Conservation (phyloP, 2,329 filamentous ascomycete genomes). For the Colletotrichum magnum region DNA sequence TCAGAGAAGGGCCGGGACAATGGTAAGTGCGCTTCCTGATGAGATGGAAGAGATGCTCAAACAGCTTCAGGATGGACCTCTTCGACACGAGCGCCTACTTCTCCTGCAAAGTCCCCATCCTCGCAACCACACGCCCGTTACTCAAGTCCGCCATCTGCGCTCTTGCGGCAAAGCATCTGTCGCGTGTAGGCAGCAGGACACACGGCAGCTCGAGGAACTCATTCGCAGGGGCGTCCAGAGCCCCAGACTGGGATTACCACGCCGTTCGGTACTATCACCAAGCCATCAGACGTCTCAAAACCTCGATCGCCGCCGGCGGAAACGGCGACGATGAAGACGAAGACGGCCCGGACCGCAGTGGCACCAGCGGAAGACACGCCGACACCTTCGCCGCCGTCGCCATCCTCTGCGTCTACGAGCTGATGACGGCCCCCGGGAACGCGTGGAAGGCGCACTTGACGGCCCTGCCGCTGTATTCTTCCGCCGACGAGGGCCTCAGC, state of each 20-base stretch:
- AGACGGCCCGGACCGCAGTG: constrained; percentile 51
- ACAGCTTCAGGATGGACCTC: constrained; percentile 60
- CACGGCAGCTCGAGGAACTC: constrained; percentile 63
- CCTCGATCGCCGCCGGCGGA: neutral
- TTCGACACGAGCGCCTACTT: constrained; percentile 72
- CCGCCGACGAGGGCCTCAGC: constrained; percentile 49
- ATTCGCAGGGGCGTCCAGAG: neutral
- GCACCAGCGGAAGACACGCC: constrained; percentile 39
- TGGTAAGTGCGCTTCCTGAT: neutral
- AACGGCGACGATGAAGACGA: neutral
- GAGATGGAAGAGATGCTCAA: too few relatives aligned
- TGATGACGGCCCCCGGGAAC: constrained; percentile 73
- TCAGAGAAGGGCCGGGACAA: constrained; percentile 26
- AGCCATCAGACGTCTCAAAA: constrained; percentile 57
- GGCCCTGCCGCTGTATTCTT: constrained; percentile 71
- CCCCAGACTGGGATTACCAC: constrained; percentile 9
- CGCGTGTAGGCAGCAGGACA: constrained; percentile 72
- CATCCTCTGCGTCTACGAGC: constrained; percentile 77
- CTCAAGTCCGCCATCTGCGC: constrained; percentile 67
- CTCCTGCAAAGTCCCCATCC: constrained; percentile 70
- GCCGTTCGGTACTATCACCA: constrained; percentile 17
- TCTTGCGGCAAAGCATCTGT: constrained; percentile 75
- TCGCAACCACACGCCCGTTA: constrained; percentile 63
- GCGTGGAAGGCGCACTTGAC: constrained; percentile 77
- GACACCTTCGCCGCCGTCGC: constrained; percentile 75